Conservation (phyloP, 176 grass and related monocot species). For the Rhipidocladum racemiflorum region DNA sequence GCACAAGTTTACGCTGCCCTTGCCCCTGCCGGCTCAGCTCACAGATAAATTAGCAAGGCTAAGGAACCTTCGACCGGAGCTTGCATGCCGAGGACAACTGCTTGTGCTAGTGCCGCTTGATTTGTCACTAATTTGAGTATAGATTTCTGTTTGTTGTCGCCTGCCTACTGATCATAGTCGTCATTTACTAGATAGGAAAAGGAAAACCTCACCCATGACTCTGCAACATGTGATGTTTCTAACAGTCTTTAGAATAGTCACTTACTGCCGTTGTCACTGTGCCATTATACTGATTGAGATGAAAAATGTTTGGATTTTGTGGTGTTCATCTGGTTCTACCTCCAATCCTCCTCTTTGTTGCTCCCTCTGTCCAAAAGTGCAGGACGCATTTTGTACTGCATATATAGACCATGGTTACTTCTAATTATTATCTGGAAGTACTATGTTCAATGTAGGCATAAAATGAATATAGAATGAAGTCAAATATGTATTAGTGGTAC, state of each 20-base stretch:
- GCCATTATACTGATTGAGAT: constrained; percentile 27
- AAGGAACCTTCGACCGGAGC: constrained; percentile 9
- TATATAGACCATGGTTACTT: no score
- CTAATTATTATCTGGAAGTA: no score
- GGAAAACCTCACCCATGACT: constrained; percentile 52
- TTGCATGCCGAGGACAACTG: constrained; percentile 19
- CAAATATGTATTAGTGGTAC: no score
- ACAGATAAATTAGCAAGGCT: constrained; percentile 18
- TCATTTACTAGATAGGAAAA: constrained; percentile 36
- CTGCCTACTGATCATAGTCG: constrained; percentile 12
- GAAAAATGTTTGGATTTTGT: constrained; percentile 13
- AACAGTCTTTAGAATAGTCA: constrained; percentile 49
- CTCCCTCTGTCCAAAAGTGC: no score
- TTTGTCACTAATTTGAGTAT: constrained; percentile 49
- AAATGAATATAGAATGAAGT: no score
- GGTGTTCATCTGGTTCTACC: neutral
- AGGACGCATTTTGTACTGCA: no score
- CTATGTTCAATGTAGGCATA: no score
- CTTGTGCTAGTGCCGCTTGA: constrained; percentile 12
- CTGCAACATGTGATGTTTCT: constrained; percentile 43
- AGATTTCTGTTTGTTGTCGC: constrained; percentile 31
- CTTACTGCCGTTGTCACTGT: neutral
- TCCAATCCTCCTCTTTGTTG: neutral
- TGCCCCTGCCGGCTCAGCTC: constrained; percentile 3
- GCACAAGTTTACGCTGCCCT: constrained; percentile 19